Conservation (phyloP, 2,329 filamentous ascomycete genomes). For the Aspergillus costaricaensis region DNA sequence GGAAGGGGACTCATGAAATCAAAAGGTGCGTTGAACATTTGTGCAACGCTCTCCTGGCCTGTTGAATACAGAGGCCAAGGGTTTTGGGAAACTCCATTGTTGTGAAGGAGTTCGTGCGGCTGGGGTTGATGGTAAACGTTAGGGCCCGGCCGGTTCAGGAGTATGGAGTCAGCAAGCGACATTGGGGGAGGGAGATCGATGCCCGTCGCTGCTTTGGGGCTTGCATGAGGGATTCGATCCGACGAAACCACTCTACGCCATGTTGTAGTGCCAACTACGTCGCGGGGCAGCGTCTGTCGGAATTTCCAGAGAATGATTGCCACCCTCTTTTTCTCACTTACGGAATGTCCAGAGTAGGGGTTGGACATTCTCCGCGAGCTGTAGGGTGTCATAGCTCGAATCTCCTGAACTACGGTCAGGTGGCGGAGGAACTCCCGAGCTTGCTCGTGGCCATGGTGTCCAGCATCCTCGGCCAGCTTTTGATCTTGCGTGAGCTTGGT, state of each 20-base stretch:
- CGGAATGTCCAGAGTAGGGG: constrained; percentile 26
- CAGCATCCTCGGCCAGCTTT: constrained; percentile 40
- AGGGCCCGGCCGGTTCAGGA: constrained; percentile 35
- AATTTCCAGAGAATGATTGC: constrained; percentile 52
- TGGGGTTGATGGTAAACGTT: constrained; percentile 36
- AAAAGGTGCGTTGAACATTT: constrained; percentile 36
- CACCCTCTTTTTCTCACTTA: constrained; percentile 40
- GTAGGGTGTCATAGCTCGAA: constrained; percentile 37
- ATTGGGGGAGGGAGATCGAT: constrained; percentile 39
- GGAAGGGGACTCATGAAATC: constrained; percentile 40
- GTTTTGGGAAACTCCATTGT: constrained; percentile 30
- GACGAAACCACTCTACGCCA: constrained; percentile 47
- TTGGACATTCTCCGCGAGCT: constrained; percentile 31
- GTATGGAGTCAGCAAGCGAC: constrained; percentile 36
- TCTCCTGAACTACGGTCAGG: constrained; percentile 50
- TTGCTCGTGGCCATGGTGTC: constrained; percentile 36
- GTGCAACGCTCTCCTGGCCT: constrained; percentile 36
- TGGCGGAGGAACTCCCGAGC: constrained; percentile 41
- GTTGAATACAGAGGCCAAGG: constrained; percentile 41
- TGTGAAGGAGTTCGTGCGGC: constrained; percentile 35
- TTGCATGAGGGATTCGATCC: constrained; percentile 39
- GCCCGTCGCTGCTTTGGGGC: constrained; percentile 35
- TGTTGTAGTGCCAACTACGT: constrained; percentile 47
- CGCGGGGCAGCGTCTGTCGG: constrained; percentile 42
- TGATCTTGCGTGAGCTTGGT: constrained; percentile 44